These are phyloP conservation scores for Arabidopsis suecica DNA, from an alignment of 345 rosid species.

Conservation along the genomic window DNA sequence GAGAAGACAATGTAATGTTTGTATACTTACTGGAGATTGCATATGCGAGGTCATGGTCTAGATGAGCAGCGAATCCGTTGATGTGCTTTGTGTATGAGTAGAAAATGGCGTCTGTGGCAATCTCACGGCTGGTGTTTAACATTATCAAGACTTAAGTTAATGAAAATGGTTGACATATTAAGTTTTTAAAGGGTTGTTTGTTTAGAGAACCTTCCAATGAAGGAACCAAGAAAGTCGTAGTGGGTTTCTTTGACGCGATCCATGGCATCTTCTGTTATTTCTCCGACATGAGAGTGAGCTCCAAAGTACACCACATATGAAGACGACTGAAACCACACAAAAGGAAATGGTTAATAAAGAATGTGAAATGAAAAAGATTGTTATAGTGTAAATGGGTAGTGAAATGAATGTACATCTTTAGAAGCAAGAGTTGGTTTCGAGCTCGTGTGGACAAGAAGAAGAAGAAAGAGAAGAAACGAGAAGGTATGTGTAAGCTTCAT, in stretches of 20 bases:
- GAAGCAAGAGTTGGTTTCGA: slow-evolving; percentile 50
- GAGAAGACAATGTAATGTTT: neutral
- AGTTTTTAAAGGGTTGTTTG: neutral
- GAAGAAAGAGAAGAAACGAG: slow-evolving; percentile 34
- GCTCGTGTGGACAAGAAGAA: slow-evolving; percentile 39
- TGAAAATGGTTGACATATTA: neutral
- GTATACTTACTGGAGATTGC: slow-evolving; percentile 55
- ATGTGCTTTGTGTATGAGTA: slow-evolving; percentile 79
- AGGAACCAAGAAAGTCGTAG: slow-evolving; percentile 66
- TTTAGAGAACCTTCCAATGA: slow-evolving; percentile 64
- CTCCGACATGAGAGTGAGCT: slow-evolving; percentile 61
- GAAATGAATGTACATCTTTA: slow-evolving; percentile 52
- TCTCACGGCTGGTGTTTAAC: slow-evolving; percentile 49
- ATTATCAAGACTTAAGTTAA: neutral
- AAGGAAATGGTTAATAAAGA: slow-evolving; percentile 2
- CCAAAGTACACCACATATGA: slow-evolving; percentile 85
- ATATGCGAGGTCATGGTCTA: slow-evolving; percentile 63
- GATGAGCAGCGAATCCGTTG: slow-evolving; percentile 83
- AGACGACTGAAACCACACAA: slow-evolving; percentile 31
- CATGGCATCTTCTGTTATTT: slow-evolving; percentile 46
- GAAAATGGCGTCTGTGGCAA: slow-evolving; percentile 61
- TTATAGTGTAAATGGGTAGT: neutral
- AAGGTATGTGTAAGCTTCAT: slow-evolving; percentile 33
- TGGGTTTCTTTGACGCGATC: slow-evolving; percentile 61
- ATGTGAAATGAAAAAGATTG: neutral